Conservation (phyloP, 305 asterid genomes). For the Andrographis paniculata region DNA sequence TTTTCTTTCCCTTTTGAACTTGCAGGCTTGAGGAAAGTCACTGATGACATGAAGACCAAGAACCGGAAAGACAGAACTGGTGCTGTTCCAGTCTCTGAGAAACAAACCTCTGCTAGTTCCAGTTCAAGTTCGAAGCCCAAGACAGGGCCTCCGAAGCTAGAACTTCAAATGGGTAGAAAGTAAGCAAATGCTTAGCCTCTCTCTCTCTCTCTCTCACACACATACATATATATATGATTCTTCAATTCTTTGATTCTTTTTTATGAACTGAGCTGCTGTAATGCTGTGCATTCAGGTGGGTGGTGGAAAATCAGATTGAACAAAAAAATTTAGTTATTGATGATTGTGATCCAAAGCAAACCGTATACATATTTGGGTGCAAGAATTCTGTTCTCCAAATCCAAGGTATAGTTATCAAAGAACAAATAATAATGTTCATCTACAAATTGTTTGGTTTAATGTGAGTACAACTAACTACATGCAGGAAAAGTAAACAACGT, state of each 20-base stretch:
- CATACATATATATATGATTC: background rate
- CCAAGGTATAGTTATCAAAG: conserved; percentile 52
- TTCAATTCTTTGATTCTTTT: too few relatives aligned
- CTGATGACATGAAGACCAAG: conserved; percentile 93
- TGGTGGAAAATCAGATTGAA: conserved; percentile 92
- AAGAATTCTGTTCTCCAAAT: conserved; percentile 79
- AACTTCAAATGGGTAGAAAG: conserved; percentile 99
- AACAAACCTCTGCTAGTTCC: conserved; percentile 38
- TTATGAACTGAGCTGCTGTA: too few relatives aligned
- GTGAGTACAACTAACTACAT: background rate
- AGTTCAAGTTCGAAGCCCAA: conserved; percentile 53
- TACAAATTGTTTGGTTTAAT: too few relatives aligned
- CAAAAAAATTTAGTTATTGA: conserved; percentile 66
- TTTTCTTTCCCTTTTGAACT: conserved; percentile 4
- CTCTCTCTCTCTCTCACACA: too few relatives aligned
- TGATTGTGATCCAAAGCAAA: conserved; percentile 87
- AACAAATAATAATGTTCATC: too few relatives aligned
- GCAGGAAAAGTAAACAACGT: conserved; percentile 97
- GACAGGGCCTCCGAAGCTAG: conserved; percentile 83
- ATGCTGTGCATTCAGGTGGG: conserved; percentile 81
- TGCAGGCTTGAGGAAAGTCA: conserved; percentile 85
- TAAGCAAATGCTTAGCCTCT: conserved; percentile 36
- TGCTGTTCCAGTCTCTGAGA: conserved; percentile 47
- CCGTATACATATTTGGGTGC: conserved; percentile 87
- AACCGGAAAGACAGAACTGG: conserved; percentile 81